A percentile compares a stretch with the other conserved stretches of the same genome.
Conservation (phyloP, 1,284 basidiomycete genomes). For the Veloporphyrellus conicus region DNA sequence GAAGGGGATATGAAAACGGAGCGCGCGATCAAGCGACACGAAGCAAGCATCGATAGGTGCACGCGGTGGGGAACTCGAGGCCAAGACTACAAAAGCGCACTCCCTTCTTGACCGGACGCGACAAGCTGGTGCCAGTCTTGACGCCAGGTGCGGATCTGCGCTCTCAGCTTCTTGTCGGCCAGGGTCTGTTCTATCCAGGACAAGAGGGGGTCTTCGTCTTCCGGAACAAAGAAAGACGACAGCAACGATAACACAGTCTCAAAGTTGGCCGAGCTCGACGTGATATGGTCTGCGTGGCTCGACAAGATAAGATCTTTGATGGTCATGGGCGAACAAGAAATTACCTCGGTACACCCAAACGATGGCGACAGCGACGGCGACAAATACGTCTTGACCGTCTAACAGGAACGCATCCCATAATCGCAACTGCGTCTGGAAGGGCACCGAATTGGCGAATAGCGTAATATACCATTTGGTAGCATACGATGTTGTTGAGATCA, state of each 20-base stretch:
- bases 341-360: conserved; percentile 85
- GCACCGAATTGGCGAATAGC: conserved; percentile 91
- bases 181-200: conserved; percentile 77
- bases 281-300: conserved; percentile 65
- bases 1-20: not conserved
- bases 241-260: conserved; percentile 86
- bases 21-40: conserved; percentile 6
- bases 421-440: conserved; percentile 90
- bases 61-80: not conserved
- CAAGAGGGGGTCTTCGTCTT: conserved; percentile 79
- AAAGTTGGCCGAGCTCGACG: conserved; percentile 74
- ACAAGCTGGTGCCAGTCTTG: conserved; percentile 70
- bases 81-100: conserved; percentile 54
- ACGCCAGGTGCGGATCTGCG: conserved; percentile 69
- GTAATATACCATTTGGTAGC: conserved; percentile 99
- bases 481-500: conserved; percentile 89
- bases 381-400: conserved; percentile 86
- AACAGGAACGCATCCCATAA: conserved; percentile 93
- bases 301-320: conserved; percentile 6
- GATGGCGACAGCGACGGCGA: conserved; percentile 81
- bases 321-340: conserved; percentile 16
- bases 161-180: conserved; percentile 62
- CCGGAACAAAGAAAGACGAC: conserved; percentile 87
- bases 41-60: conserved; percentile 3
- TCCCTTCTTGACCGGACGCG: conserved; percentile 56